Percentiles rank a stretch among this genome's conserved stretches.
phyloP scores from a whole-genome alignment of 768 basidiomycete species.

The Leccinum fibrillosum region DNA sequence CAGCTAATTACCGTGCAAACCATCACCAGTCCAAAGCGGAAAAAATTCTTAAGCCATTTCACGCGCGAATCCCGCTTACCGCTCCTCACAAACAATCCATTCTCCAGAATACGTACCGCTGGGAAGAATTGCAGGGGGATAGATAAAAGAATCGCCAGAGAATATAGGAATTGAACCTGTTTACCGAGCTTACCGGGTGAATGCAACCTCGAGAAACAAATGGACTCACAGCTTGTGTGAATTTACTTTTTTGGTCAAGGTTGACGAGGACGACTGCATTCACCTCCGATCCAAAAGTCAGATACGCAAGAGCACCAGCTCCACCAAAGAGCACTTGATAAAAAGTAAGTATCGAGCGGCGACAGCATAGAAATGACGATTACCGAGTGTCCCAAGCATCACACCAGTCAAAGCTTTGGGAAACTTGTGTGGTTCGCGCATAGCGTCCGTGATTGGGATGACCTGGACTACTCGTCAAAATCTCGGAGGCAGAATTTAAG shows the following conservation, averaged over 20 bases:
- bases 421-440: slow-evolving; percentile 94
- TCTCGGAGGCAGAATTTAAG: not conserved
- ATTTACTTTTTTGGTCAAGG: slow-evolving; percentile 74
- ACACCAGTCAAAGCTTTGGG: slow-evolving; percentile 84
- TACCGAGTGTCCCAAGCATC: slow-evolving; percentile 81
- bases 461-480: slow-evolving; percentile 42
- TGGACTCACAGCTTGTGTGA: slow-evolving; percentile 78
- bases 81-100: slow-evolving; percentile 83
- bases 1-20: slow-evolving; percentile 80
- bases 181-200: not conserved
- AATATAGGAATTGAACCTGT: slow-evolving; percentile 82
- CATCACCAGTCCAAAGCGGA: slow-evolving; percentile 72
- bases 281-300: slow-evolving; percentile 82
- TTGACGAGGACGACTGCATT: slow-evolving; percentile 96
- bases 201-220: slow-evolving; percentile 12
- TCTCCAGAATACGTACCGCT: slow-evolving; percentile 95
- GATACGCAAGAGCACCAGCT: slow-evolving; percentile 81
- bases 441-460: slow-evolving; percentile 95
- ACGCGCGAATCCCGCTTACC: slow-evolving; percentile 79
- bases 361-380: slow-evolving; percentile 17
- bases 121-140: slow-evolving; percentile 97
- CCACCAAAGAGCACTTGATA: slow-evolving; percentile 77
- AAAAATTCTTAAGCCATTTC: slow-evolving; percentile 97
- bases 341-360: slow-evolving; percentile 4
- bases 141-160: slow-evolving; percentile 89